Percentiles rank a stretch among this genome's conserved stretches.
Evolutionary conservation across 257 asterid genomes (phyloP).

Genomic region (Petrea volubilis): DNA sequence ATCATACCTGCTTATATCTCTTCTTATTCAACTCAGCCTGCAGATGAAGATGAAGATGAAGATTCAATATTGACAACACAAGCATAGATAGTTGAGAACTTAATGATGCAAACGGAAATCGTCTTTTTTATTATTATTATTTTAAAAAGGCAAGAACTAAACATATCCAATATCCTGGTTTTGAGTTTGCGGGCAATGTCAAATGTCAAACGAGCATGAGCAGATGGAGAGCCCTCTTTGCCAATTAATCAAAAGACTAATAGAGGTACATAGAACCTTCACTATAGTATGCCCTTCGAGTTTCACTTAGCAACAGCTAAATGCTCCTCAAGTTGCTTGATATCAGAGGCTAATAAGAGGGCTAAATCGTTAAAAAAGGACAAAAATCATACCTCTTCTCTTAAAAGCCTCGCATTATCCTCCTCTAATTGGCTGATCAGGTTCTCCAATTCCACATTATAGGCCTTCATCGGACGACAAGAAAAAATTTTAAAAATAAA

Average conservation of each 20-base stretch:
- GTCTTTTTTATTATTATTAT: too few relatives aligned
- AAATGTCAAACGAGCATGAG: background rate
- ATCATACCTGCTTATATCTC: conserved; percentile 60
- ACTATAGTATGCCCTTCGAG: background rate
- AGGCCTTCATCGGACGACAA: conserved; percentile 43
- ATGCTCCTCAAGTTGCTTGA: background rate
- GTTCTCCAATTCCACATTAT: conserved; percentile 73
- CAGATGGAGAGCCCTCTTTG: background rate
- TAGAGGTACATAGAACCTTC: background rate
- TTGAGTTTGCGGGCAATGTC: background rate
- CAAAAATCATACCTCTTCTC: conserved; percentile 46
- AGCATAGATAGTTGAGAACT: background rate
- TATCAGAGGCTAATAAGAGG: background rate
- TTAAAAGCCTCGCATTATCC: conserved; percentile 66
- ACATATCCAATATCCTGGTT: background rate
- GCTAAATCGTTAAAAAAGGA: background rate
- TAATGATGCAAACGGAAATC: background rate
- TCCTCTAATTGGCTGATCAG: conserved; percentile 66
- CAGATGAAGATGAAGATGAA: too few relatives aligned
- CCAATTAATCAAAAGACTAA: too few relatives aligned
- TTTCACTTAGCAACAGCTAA: background rate
- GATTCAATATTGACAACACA: background rate
- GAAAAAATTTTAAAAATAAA: background rate
- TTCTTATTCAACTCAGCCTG: conserved; percentile 59
- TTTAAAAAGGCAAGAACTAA: background rate